A percentile compares a stretch with the other conserved stretches of the same genome.
These are phyloP conservation scores for Ottelia alismoides DNA, from an alignment of 106 monocot species.

Conservation along the genomic window DNA sequence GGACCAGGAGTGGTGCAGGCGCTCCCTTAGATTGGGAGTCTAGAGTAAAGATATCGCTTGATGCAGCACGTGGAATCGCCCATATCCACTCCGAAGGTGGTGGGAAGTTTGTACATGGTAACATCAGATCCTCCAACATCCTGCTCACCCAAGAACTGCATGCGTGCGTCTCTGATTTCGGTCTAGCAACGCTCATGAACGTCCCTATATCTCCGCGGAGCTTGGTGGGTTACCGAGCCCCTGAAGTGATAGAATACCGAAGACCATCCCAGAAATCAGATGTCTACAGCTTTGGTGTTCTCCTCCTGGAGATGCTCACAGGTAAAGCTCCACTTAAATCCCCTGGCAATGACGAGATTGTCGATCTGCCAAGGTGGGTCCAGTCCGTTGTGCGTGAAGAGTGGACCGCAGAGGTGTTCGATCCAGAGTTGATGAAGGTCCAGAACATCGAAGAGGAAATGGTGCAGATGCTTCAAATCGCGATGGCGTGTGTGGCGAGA, in stretches of 20 bases:
- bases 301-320: slow-evolving; percentile 48
- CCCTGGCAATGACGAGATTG: slow-evolving; percentile 19
- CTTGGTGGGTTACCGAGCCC: slow-evolving; percentile 39
- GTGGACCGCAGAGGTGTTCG: slow-evolving; percentile 91
- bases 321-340: slow-evolving; percentile 25
- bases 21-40: slow-evolving; percentile 47
- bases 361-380: slow-evolving; percentile 51
- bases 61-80: slow-evolving; percentile 35
- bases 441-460: slow-evolving; percentile 59
- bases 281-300: slow-evolving; percentile 44
- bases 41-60: slow-evolving; percentile 26
- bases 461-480: slow-evolving; percentile 71
- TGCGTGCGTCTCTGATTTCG: slow-evolving; percentile 34
- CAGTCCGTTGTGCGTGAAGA: slow-evolving; percentile 80
- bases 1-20: too few relatives aligned
- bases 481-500: slow-evolving; percentile 54
- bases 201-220: slow-evolving; percentile 15
- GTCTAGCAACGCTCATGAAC: slow-evolving; percentile 16
- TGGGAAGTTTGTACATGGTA: slow-evolving; percentile 48
- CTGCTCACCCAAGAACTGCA: slow-evolving; percentile 27
- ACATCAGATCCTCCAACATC: slow-evolving; percentile 50
- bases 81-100: slow-evolving; percentile 23
- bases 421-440: slow-evolving; percentile 53
- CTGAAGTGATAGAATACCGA: too few relatives aligned
- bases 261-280: slow-evolving; percentile 37